These are phyloP conservation scores for Fraxinus americana DNA, from an alignment of 257 asterid genomes.

Conservation along the genomic window DNA sequence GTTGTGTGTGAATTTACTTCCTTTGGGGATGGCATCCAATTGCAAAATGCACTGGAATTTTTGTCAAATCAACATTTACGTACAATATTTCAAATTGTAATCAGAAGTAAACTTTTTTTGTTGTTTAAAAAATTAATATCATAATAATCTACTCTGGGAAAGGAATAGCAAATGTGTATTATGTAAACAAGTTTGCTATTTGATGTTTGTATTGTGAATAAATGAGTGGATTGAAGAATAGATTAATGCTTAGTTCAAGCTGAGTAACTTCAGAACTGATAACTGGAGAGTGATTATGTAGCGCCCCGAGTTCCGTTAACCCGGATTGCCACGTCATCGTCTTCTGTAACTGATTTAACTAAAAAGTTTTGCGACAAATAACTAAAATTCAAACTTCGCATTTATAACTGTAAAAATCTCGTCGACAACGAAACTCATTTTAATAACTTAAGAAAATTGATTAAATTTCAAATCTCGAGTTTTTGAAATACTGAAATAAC, in stretches of 20 bases:
- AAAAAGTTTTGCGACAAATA: no score
- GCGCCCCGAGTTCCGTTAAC: no score
- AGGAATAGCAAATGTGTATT: not conserved
- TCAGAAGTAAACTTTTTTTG: no score
- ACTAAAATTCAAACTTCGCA: no score
- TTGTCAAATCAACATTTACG: not conserved
- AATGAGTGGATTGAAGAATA: not conserved
- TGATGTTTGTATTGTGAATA: not conserved
- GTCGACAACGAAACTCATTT: no score
- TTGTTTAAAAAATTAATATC: no score
- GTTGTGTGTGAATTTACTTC: not conserved
- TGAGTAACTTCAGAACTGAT: not conserved
- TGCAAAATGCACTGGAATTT: not conserved
- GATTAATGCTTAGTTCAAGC: not conserved
- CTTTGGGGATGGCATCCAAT: not conserved
- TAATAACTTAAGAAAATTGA: no score
- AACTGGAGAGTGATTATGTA: not conserved
- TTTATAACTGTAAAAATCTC: no score
- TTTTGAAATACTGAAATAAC: no score
- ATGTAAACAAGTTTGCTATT: not conserved
- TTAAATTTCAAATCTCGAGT: no score
- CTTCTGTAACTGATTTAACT: no score
- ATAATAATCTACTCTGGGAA: not conserved
- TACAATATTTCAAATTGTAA: not conserved
- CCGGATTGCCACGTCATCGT: no score